Evolutionary conservation across 2,329 filamentous ascomycete genomes (phyloP), one percentile per base, ranked within the genome.

Genomic region (Penicillium sp.): DNA sequence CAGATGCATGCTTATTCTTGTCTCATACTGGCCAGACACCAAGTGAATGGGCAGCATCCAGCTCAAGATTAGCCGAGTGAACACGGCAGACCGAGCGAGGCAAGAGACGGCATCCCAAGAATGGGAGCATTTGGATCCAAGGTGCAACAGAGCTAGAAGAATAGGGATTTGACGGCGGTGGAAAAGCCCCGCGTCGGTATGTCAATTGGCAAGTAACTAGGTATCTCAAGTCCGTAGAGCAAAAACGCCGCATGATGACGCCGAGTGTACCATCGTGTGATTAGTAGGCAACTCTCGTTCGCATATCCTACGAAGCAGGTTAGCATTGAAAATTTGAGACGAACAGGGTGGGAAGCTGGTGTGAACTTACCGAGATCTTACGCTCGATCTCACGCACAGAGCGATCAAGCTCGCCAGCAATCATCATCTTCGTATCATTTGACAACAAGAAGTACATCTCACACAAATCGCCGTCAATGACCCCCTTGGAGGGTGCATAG

Each of bases 381-480:
- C 95, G 88, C 82, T 99, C 96, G 71, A 99, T 95, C 78, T 98
- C 91, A 68, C 92, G 82, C 57, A 97, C 88, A 43, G 91, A 94
- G 59, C 95, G 88, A 77, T 98, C 95, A 67, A 98, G 78, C 77
- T 98, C 94, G 53, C 86, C 92, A 2, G 94, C 94, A 80, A 99
- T 96, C 86, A 93, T 92, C 77, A 92, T 88, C 83, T 97, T 96
- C 82, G 91, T 93, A 70, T 97, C 94, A 67, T 88, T 90, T 28
- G 90, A 84, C 61, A 99, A 82, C 60, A 95, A 79, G 59, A 92
- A 86, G 77, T 92, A 99, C 67, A 92, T 86, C 82, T 99, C 95
- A 70, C 95, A 96, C 42, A 99, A 81, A 78, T 99, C 95, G 31
- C 95, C 95, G 76, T 99, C 95, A 69, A 99, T 96, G 31, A 96